These are phyloP conservation scores for Alternaria atra DNA, from an alignment of 2,329 filamentous ascomycete species.

Conservation along the genomic window DNA sequence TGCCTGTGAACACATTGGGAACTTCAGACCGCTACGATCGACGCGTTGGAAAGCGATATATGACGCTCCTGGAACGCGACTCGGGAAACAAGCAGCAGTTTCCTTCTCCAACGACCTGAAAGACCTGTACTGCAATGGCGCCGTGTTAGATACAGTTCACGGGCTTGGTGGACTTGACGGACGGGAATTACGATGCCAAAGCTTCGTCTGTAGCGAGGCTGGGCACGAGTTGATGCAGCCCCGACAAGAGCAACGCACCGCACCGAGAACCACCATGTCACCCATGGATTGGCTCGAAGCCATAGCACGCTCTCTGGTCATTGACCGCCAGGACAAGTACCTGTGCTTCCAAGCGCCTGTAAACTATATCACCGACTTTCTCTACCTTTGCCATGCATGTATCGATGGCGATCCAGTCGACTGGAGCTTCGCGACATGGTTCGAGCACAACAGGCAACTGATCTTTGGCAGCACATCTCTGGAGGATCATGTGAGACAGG, in stretches of 20 bases:
- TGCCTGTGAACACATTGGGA: constrained; percentile 38
- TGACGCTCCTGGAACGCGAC: constrained; percentile 33
- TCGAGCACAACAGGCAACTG: constrained; percentile 31
- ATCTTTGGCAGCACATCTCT: constrained; percentile 27
- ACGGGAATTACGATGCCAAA: constrained; percentile 39
- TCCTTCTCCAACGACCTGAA: constrained; percentile 32
- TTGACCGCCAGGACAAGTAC: constrained; percentile 45
- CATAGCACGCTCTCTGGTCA: constrained; percentile 37
- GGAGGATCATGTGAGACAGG: constrained; percentile 20
- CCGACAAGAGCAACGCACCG: constrained; percentile 2
- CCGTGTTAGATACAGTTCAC: constrained; percentile 35
- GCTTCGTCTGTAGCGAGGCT: constrained; percentile 31
- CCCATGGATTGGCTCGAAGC: constrained; percentile 31
- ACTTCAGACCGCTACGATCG: constrained; percentile 39
- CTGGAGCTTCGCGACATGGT: constrained; percentile 41
- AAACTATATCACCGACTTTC: constrained; percentile 38
- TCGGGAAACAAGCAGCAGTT: constrained; percentile 31
- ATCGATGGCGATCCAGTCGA: constrained; percentile 30
- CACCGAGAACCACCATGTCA: constrained; percentile 17
- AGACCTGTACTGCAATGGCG: constrained; percentile 36
- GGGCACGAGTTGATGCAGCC: constrained; percentile 29
- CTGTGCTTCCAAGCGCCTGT: constrained; percentile 36
- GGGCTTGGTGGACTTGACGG: constrained; percentile 36
- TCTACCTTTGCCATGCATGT: constrained; percentile 36
- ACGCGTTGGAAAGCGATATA: constrained; percentile 34